These are phyloP conservation scores for Daldinia loculata DNA, from an alignment of 495 filamentous ascomycete genomes.

Conservation along the genomic window DNA sequence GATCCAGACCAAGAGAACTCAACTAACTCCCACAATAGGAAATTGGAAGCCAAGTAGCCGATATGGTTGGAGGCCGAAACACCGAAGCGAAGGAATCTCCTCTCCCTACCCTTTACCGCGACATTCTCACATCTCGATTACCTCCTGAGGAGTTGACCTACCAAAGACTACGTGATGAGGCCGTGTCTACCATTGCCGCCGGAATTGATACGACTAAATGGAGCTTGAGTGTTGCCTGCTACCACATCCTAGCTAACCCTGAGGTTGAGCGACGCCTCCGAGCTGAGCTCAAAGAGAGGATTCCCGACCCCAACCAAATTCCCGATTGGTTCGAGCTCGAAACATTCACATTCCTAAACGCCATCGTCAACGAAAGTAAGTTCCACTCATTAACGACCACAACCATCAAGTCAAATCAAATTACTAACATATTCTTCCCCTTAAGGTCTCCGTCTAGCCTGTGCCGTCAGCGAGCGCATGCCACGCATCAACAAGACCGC, in stretches of 20 bases:
- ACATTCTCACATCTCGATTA: constrained; percentile 45
- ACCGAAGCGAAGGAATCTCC: constrained; percentile 10
- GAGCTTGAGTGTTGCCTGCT: constrained; percentile 42
- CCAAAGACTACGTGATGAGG: constrained; percentile 42
- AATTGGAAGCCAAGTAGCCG: constrained; percentile 17
- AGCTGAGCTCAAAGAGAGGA: constrained; percentile 41
- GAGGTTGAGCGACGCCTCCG: constrained; percentile 36
- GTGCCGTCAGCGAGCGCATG: not conserved
- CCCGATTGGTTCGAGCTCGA: constrained; percentile 37
- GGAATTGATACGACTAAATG: constrained; percentile 51
- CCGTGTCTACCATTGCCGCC: constrained; percentile 41
- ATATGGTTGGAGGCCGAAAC: constrained; percentile 16
- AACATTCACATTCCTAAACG: constrained; percentile 50
- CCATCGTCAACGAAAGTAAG: constrained; percentile 50
- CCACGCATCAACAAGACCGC: constrained; percentile 10
- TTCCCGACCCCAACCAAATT: constrained; percentile 24
- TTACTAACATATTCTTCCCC: not conserved
- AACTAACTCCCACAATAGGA: constrained; percentile 4
- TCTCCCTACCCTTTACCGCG: constrained; percentile 38
- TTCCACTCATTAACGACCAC: not conserved
- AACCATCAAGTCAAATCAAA: not conserved
- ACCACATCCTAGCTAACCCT: constrained; percentile 47
- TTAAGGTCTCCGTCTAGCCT: constrained; percentile 6
- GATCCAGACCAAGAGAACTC: not conserved
- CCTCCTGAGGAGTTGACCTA: constrained; percentile 42